Evolutionary conservation across 1,139 yeast species (phyloP).

Genomic region (Taphrina betulina): DNA sequence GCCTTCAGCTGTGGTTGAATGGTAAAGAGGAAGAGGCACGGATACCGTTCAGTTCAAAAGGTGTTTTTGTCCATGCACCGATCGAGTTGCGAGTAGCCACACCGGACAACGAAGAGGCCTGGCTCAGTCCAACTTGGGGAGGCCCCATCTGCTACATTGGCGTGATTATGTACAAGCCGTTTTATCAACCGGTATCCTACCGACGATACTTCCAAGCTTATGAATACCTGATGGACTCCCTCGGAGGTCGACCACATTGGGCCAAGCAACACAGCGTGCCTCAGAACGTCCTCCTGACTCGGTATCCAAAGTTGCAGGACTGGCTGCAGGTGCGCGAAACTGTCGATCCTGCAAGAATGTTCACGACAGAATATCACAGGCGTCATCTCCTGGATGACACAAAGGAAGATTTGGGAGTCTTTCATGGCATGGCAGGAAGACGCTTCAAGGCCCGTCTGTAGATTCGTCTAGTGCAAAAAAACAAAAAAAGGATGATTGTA

Average conservation of each 20-base stretch:
- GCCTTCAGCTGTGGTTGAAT: conserved; percentile 59
- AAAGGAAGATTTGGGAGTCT: conserved; percentile 3
- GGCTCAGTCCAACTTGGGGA: conserved; percentile 35
- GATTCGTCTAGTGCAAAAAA: no score
- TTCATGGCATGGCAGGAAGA: conserved; percentile 20
- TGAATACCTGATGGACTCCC: conserved; percentile 70
- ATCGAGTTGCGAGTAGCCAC: conserved; percentile 76
- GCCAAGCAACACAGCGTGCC: conserved; percentile 90
- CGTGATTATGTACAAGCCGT: conserved; percentile 96
- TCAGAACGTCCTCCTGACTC: conserved; percentile 42
- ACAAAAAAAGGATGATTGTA: no score
- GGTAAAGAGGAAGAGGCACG: conserved; percentile 53
- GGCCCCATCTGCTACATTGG: conserved; percentile 83
- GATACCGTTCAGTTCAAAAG: conserved; percentile 59
- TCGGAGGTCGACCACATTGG: conserved; percentile 97
- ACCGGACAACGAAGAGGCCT: conserved; percentile 55
- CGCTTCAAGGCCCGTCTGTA: conserved; percentile 27
- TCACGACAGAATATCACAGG: conserved; percentile 46
- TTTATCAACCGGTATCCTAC: conserved; percentile 68
- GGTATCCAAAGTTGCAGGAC: conserved; percentile 42
- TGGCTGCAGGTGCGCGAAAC: conserved; percentile 67
- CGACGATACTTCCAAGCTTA: conserved; percentile 80
- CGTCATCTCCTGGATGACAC: conserved; percentile 30
- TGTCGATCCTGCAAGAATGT: conserved; percentile 79
- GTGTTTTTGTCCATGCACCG: conserved; percentile 88